A percentile compares a stretch with the other conserved stretches of the same genome.
Evolutionary conservation across 2,329 filamentous ascomycete species (phyloP).

Genomic region (Colletotrichum eleusines): DNA sequence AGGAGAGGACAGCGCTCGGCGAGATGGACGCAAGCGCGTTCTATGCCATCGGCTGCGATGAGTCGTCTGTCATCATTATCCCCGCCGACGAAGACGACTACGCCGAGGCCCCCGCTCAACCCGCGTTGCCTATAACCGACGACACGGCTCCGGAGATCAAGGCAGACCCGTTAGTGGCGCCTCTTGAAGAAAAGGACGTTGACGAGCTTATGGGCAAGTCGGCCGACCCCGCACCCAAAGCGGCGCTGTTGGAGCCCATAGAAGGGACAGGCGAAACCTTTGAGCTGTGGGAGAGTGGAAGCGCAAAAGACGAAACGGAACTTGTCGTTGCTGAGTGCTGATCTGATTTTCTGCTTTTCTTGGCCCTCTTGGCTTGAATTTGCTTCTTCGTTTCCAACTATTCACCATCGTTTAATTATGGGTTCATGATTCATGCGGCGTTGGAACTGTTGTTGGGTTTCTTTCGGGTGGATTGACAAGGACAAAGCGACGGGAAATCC

Average conservation of each 20-base stretch:
- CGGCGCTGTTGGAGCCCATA: slow-evolving; percentile 65
- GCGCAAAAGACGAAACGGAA: slow-evolving; percentile 69
- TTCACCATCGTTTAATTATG: slow-evolving; percentile 41
- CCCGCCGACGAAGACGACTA: slow-evolving; percentile 69
- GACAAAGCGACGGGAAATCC: slow-evolving; percentile 20
- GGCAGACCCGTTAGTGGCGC: slow-evolving; percentile 33
- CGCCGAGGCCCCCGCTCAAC: slow-evolving; percentile 42
- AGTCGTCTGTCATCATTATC: slow-evolving; percentile 70
- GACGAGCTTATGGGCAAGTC: slow-evolving; percentile 54
- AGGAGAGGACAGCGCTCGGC: slow-evolving; percentile 73
- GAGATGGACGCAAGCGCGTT: slow-evolving; percentile 77
- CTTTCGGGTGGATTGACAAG: slow-evolving; percentile 20
- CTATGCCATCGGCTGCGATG: slow-evolving; percentile 75
- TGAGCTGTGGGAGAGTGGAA: slow-evolving; percentile 79
- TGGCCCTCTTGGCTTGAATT: slow-evolving; percentile 15
- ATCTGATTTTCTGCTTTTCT: slow-evolving; percentile 36
- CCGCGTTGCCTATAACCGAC: slow-evolving; percentile 39
- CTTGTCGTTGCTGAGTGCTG: slow-evolving; percentile 45
- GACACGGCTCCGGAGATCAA: slow-evolving; percentile 48
- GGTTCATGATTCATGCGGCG: slow-evolving; percentile 39
- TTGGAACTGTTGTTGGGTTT: slow-evolving; percentile 15
- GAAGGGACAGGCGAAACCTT: slow-evolving; percentile 72
- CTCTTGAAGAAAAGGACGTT: slow-evolving; percentile 47
- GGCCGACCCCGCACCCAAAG: slow-evolving; percentile 55
- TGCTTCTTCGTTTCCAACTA: slow-evolving; percentile 38